Evolutionary conservation across 1,284 basidiomycete species (phyloP).

Genomic region (Trichosporon asahii): DNA sequence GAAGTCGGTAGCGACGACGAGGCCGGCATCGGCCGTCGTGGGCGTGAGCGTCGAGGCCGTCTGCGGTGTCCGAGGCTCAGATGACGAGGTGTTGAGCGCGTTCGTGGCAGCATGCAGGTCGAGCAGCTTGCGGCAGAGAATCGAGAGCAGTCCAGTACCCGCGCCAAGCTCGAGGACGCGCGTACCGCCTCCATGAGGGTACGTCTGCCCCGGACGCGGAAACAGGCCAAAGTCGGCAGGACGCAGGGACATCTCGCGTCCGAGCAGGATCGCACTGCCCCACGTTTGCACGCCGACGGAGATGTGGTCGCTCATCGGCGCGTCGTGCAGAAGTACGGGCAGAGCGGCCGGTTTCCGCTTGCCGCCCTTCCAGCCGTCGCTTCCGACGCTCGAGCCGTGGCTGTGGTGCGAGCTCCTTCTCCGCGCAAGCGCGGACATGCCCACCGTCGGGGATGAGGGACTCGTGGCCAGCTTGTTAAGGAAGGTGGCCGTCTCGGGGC

Average conservation of each 20-base stretch:
- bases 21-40: conserved; percentile 24
- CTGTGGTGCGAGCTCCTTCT: conserved; percentile 9
- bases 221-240: conserved; percentile 53
- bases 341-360: conserved; percentile 26
- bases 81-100: conserved; percentile 1
- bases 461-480: conserved; percentile 37
- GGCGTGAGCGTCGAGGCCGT: not conserved
- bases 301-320: conserved; percentile 68
- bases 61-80: not conserved
- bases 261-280: conserved; percentile 79
- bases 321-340: conserved; percentile 63
- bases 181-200: conserved; percentile 39
- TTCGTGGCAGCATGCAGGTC: conserved; percentile 44
- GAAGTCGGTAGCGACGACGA: conserved; percentile 73
- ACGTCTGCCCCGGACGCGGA: conserved; percentile 2
- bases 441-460: conserved; percentile 17
- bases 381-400: conserved; percentile 13
- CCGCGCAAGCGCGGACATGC: not conserved
- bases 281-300: conserved; percentile 86
- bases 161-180: conserved; percentile 79
- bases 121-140: conserved; percentile 62
- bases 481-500: conserved; percentile 41
- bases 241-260: conserved; percentile 66
- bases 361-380: not conserved
- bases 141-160: conserved; percentile 75